Evolutionary conservation across 768 basidiomycete genomes (phyloP), one percentile per base, ranked within the genome.

Genomic region (Suillus plorans): DNA sequence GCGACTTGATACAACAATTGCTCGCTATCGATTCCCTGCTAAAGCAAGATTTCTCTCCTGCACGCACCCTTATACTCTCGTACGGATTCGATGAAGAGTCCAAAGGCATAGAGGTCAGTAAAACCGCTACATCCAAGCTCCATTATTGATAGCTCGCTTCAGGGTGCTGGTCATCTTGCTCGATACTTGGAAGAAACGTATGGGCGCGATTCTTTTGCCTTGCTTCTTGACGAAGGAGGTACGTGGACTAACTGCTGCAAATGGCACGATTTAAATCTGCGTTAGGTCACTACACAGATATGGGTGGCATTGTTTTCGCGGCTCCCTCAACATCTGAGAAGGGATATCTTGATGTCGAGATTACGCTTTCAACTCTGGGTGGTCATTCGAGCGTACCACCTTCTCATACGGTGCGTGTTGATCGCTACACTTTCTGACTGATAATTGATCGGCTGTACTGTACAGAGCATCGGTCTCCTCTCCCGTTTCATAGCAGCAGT

Each of bases 161-260:
- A 89, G 85, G 88, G 87, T 41, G 88, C 88, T 6, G 76, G 72
- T 6, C 68, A 71, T 13, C 78, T 89, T 34, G 77, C 81, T 3
- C 72, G 76, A 25, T 79, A 78, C 42, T 77, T 97, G 47, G 73
- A 84, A 52, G 66, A 79, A 5, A 79, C 77, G 1, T 94, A 92
- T 71, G 94, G 93, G 20, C 71, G 83, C 55, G 74, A 92, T 70
- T 82, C 84, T 4, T 85, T 95, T 72, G 86, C 90, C 0, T 79
- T 95, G 67, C 74, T 96, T 49, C 81, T 97, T 20, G 95, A 97
- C 70, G 95, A 97, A 81, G 94, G 94, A 60, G 84, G 91, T 86
- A 72, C 67, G 79, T 77, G 8, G 10, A 42, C 58, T 13, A 42
- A 20, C 13, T 20, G 5, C 20, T 28, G 12, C 10, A 28, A 28